Evolutionary conservation across 371 early-diverging fungal genomes (phyloP), one percentile per base, ranked within the genome.

Genomic region (Mortierella sp.): DNA sequence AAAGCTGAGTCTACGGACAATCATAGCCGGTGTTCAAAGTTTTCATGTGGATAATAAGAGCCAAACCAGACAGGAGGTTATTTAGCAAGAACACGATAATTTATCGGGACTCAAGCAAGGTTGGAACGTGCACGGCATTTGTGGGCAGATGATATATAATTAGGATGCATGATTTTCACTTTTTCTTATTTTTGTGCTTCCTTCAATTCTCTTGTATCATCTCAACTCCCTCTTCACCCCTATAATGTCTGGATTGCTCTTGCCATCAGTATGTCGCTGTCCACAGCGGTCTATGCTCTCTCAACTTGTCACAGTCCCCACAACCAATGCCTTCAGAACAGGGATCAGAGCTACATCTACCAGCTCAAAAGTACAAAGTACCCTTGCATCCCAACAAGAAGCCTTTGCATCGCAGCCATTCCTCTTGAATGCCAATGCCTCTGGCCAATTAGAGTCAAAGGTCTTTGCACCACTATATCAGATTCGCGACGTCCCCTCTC

Each of bases 221-320:
- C 42, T 51, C 66, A 28, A 56, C 45, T 42, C 31, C n/a, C 57
- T 5, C 8, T 31, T 17, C 34, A 6, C 54, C 26, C 9, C 34
- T 40, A 64, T n/a, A 53, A 77, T 78, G 73, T 69, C 78, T 5
- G 61, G 65, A 8, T 61, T 68, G 26, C 51, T 77, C 9, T 40
- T 77, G 61, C 77, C 72, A 31, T 45, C 66, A 5, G 43, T 70
- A 10, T 63, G 74, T 49, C 79, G 79, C 57, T 68, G 68, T 42
- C 74, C 79, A 2, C 79, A 78, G 58, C 73, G 79, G 49, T 73
- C 79, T 0, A 72, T 78, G 79, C 65, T 78, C 4, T 72, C 79
- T n/a, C 72, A 77, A 60, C 68, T 77, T 64, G 61, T 64, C 53
- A 56, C 68, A 65, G 68, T 68, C 17, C 57, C 65, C 37, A 15